Evolutionary conservation across 495 filamentous ascomycete species (phyloP).

Genomic region (Massariosphaeria phaeospora): DNA sequence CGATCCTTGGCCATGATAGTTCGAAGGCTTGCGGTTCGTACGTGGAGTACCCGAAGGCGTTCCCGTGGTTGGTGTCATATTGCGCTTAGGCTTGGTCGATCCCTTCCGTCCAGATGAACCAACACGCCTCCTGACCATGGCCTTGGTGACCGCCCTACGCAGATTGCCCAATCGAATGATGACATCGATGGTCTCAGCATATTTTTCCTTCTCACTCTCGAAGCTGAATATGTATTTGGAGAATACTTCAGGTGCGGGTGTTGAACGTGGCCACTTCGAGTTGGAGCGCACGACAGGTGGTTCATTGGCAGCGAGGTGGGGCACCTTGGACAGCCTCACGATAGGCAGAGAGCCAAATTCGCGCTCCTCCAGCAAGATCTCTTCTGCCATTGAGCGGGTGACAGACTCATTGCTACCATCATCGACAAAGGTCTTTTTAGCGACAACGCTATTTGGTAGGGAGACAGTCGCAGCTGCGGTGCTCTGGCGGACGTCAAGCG

Average conservation of each 20-base stretch:
- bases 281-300: conserved; percentile 13
- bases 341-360: conserved; percentile 40
- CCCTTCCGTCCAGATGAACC: background rate
- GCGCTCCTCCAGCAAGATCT: conserved; percentile 39
- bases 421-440: conserved; percentile 29
- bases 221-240: too few relatives aligned
- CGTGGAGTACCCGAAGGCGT: conserved; percentile 6
- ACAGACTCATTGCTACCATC: conserved; percentile 32
- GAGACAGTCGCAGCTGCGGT: conserved; percentile 35
- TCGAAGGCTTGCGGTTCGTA: conserved; percentile 14
- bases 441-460: conserved; percentile 28
- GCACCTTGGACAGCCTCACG: conserved; percentile 32
- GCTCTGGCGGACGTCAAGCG: conserved; percentile 30
- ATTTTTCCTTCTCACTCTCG: conserved; percentile 6
- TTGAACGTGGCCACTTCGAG: conserved; percentile 10
- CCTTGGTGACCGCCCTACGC: conserved; percentile 15
- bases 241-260: background rate
- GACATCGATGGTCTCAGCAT: conserved; percentile 20
- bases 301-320: conserved; percentile 28
- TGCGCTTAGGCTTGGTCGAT: conserved; percentile 15
- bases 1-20: conserved; percentile 21
- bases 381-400: conserved; percentile 35
- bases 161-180: conserved; percentile 13
- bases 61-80: conserved; percentile 1
- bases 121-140: conserved; percentile 7